These are phyloP conservation scores for Micractinium sp. DNA, from an alignment of 139 green algal species.

Conservation along the genomic window DNA sequence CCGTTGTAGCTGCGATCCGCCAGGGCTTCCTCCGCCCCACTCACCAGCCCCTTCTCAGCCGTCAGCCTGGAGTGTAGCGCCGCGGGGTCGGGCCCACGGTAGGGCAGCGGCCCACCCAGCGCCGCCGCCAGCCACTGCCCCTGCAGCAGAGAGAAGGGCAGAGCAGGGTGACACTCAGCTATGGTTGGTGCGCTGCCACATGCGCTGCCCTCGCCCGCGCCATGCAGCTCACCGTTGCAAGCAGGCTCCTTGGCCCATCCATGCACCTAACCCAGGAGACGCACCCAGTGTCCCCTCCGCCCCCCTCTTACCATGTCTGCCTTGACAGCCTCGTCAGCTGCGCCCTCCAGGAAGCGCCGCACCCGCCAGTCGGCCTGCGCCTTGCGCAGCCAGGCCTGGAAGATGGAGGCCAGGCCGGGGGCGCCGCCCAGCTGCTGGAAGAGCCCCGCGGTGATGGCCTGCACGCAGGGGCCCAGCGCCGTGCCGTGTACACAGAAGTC, in stretches of 20 bases:
- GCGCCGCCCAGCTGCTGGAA: background rate
- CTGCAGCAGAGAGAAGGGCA: background rate
- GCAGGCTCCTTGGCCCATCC: background rate
- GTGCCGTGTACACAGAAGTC: too few species aligned
- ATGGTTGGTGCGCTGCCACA: too few species aligned
- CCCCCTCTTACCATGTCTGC: background rate
- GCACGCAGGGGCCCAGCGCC: background rate
- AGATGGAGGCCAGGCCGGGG: background rate
- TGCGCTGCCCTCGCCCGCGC: too few species aligned
- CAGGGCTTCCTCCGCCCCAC: too few species aligned
- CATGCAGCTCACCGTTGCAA: background rate
- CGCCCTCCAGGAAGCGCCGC: constrained; percentile 2
- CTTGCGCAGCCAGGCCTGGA: background rate
- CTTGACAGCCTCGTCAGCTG: background rate
- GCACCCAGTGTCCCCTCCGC: too few species aligned
- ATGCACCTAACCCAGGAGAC: too few species aligned
- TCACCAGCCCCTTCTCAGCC: background rate
- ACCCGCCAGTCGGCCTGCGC: constrained; percentile 2
- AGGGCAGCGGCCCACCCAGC: background rate
- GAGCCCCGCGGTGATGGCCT: background rate
- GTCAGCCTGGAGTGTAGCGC: background rate
- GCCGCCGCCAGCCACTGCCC: background rate
- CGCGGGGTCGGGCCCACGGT: background rate
- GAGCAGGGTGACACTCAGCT: too few species aligned
- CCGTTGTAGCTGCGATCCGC: too few species aligned